Percentiles rank a stretch among this genome's conserved stretches.
These are phyloP conservation scores for Solanum acaule DNA, from an alignment of 257 asterid genomes.

Conservation along the genomic window DNA sequence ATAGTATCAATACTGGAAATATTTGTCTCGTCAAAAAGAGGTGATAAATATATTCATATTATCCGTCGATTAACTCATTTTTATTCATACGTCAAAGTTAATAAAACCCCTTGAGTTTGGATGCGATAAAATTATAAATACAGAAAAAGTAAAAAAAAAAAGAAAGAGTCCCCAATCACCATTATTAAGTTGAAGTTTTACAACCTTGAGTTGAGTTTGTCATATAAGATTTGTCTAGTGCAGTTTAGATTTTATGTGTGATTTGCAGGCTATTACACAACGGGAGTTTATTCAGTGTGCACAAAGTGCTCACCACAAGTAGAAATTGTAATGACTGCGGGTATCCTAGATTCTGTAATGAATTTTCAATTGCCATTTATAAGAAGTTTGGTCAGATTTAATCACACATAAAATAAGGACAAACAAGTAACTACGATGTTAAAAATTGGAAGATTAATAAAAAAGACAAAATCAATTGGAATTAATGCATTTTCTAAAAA, in stretches of 20 bases:
- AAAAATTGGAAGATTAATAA: not conserved
- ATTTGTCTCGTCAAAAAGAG: not conserved
- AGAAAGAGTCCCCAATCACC: not conserved
- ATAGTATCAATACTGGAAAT: not conserved
- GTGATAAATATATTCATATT: not conserved
- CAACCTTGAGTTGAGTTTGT: no score
- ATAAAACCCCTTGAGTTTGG: not conserved
- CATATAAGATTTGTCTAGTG: no score
- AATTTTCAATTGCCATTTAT: not conserved
- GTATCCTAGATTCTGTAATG: not conserved
- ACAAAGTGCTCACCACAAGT: no score
- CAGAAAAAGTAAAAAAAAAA: not conserved
- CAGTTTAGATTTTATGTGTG: no score
- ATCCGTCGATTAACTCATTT: not conserved
- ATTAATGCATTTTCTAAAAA: not conserved
- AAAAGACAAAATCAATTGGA: not conserved
- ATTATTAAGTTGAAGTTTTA: not conserved
- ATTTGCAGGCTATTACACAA: no score
- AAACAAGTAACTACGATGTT: not conserved
- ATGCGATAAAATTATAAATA: no score
- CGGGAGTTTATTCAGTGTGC: accelerated
- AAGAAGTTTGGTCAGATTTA: not conserved
- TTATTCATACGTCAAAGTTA: no score
- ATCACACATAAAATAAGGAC: not conserved
- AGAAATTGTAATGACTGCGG: no score